A percentile compares a stretch with the other conserved stretches of the same genome.
phyloP scores from a whole-genome alignment of 805 yeast genomes.

The Schwanniomyces occidentalis region DNA sequence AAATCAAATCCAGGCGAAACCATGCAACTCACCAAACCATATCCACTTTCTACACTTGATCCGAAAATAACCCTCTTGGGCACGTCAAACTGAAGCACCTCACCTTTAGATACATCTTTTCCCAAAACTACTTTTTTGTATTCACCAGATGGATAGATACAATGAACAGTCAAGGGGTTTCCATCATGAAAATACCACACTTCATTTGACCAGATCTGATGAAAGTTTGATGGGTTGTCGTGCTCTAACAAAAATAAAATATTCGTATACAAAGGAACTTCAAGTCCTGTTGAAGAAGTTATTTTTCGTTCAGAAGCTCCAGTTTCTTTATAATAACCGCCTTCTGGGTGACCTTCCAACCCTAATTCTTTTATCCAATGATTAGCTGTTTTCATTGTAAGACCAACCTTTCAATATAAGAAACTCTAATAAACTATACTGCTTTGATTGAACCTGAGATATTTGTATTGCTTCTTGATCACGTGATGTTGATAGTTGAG shows the following conservation, averaged over 20 bases:
- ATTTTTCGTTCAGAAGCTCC: slow-evolving; percentile 10
- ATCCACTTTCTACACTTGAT: slow-evolving; percentile 20
- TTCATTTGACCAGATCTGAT: slow-evolving; percentile 21
- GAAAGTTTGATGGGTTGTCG: slow-evolving; percentile 20
- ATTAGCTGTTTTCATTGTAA: slow-evolving; percentile 11
- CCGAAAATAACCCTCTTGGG: slow-evolving; percentile 23
- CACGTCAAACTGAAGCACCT: slow-evolving; percentile 19
- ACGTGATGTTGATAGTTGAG: too few relatives aligned
- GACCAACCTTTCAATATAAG: too few relatives aligned
- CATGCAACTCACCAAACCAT: slow-evolving; percentile 23
- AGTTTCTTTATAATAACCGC: slow-evolving; percentile 20
- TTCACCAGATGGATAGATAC: slow-evolving; percentile 19
- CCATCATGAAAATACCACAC: slow-evolving; percentile 26
- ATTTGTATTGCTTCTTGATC: too few relatives aligned
- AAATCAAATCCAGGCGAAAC: slow-evolving; percentile 25
- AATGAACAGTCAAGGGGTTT: slow-evolving; percentile 20
- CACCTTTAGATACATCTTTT: slow-evolving; percentile 13
- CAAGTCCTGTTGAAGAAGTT: slow-evolving; percentile 18
- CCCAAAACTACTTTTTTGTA: slow-evolving; percentile 18
- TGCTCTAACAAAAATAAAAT: slow-evolving; percentile 20
- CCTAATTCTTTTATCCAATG: slow-evolving; percentile 13
- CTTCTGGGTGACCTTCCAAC: slow-evolving; percentile 21
- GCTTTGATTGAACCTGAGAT: too few relatives aligned
- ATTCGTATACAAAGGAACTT: slow-evolving; percentile 21
- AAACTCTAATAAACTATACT: too few relatives aligned